Evolutionary conservation across 108 stramenopile genomes (phyloP), one percentile per base, ranked within the genome.

Genomic region (Cylindrotheca fusiformis): DNA sequence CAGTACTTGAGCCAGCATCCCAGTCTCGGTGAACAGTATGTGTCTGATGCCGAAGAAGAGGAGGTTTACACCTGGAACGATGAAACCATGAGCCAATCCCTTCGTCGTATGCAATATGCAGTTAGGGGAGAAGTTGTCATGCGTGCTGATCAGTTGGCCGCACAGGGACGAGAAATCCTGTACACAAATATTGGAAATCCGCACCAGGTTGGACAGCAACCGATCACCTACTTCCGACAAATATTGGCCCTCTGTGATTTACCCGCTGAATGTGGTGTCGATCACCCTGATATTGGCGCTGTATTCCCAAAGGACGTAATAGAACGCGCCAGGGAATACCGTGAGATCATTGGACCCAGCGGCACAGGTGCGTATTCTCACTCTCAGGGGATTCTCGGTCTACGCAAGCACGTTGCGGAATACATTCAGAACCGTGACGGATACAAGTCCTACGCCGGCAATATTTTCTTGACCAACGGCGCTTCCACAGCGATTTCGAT

Each of bases 171-270:
- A 21, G 58, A 72, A 53, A 61, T 72, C 5, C 28, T 72, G 14
- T 89, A 89, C 60, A 95, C 92, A 47, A 96, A 98, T 67, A 94
- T 96, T 31, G 97, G 97, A 14, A 98, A 98, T 81, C 97, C 97
- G 22, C 97, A 98, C 62, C 76, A 93, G 5, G 90, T 96, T 27
- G 84, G 90, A 25, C 97, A 98, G 68, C 60, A 80, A 54, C 95
- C 97, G 4, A 72, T 97, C 41, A 79, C 84, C 0, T 98, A 85
- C 55, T 82, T 75, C 56, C 76, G 97, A 0, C 84, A 96, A 64
- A 94, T 97, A 0, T 55, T 96, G 12, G 85, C 96, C 6, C 82
- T 96, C 32, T 86, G 93, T 51, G 85, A 89, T 68, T 72, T 88
- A 56, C 93, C 97, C 0, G 72, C 80, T n/a, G 75, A 83, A 50